Evolutionary conservation across 768 basidiomycete species (phyloP).

Genomic region (Daedalea quercina): DNA sequence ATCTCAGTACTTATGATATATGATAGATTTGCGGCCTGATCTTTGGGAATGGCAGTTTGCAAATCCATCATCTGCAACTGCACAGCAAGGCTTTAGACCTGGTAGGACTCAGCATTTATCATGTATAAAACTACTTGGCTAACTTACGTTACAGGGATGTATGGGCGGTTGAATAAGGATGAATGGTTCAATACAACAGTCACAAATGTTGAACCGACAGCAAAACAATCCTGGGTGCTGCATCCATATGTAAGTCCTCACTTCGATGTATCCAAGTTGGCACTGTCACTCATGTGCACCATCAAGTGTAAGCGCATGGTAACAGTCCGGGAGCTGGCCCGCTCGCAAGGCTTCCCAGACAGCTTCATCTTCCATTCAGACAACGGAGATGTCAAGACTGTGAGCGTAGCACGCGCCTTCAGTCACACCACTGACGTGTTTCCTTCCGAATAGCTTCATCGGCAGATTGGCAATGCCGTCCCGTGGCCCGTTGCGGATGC

Average conservation of each 20-base stretch:
- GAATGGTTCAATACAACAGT: slow-evolving; percentile 66
- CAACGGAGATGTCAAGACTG: slow-evolving; percentile 50
- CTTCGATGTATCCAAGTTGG: background rate
- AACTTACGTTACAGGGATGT: slow-evolving; percentile 32
- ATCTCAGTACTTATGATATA: background rate
- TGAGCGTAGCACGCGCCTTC: too few species aligned
- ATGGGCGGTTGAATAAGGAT: slow-evolving; percentile 52
- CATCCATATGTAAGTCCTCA: slow-evolving; percentile 49
- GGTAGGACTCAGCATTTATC: slow-evolving; percentile 30
- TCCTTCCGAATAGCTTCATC: slow-evolving; percentile 52
- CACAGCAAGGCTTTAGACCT: slow-evolving; percentile 41
- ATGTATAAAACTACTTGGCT: background rate
- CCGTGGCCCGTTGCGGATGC: slow-evolving; percentile 60
- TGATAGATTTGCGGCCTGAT: slow-evolving; percentile 11
- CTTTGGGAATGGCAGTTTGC: slow-evolving; percentile 53
- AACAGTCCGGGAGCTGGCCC: slow-evolving; percentile 69
- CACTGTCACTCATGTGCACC: background rate
- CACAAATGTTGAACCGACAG: slow-evolving; percentile 73
- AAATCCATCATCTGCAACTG: slow-evolving; percentile 55
- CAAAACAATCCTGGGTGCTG: slow-evolving; percentile 67
- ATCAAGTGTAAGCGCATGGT: slow-evolving; percentile 72
- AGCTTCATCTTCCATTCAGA: slow-evolving; percentile 54
- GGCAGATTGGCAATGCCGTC: slow-evolving; percentile 79
- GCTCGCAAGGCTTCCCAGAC: slow-evolving; percentile 81
- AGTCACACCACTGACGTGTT: background rate